Base-by-base conservation (phyloP, 495 filamentous ascomycete genomes). In the Penicillium daleae region DNA sequence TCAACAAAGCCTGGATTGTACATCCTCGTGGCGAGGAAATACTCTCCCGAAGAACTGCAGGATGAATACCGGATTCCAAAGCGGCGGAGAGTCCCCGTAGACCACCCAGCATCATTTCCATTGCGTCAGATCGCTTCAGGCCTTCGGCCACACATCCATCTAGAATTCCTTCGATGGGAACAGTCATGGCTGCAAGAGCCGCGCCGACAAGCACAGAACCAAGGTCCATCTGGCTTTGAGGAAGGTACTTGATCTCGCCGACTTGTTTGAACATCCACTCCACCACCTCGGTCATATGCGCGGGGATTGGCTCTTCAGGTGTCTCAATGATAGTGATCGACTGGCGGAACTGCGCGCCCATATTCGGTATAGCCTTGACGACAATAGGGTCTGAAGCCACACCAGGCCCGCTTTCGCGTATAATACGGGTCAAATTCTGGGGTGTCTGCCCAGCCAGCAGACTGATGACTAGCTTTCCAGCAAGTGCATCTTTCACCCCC, bases 361-460 rank as follows among this genome's bases (percentile, higher is more conserved):
- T 71, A 49, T 77, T 78, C 0, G 76, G 76, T 21, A 77, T 73
- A 1, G 66, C 77, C 39, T 73, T 71, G 19, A 75, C 68, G 9
- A 80, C 58, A 2, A 62, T 49, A n/a, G 73, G 73, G 0, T 44
- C 40, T 10, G n/a, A n/a, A n/a, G n/a, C n/a, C n/a, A n/a, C n/a
- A n/a, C n/a, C n/a, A n/a, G n/a, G n/a, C 35, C 13, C 13, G 26
- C 57, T 74, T 0, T 77, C 77, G 57, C 86, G 84, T 1, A 96
- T 74, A n/a, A 82, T 80, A 5, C 72, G 69, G 59, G 85, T 80
- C 31, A 97, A 83, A 63, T 92, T 84, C 15, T 80, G 51, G 0
- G 86, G 84, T 0, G 87, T 83, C 6, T 94, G 87, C n/a, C 93
- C 93, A 1, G 92, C 93, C 44, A 92, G 83, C 58, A 97, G 92